Evolutionary conservation across 2,329 filamentous ascomycete species (phyloP).

Genomic region (Sclerotiophoma versabilis): DNA sequence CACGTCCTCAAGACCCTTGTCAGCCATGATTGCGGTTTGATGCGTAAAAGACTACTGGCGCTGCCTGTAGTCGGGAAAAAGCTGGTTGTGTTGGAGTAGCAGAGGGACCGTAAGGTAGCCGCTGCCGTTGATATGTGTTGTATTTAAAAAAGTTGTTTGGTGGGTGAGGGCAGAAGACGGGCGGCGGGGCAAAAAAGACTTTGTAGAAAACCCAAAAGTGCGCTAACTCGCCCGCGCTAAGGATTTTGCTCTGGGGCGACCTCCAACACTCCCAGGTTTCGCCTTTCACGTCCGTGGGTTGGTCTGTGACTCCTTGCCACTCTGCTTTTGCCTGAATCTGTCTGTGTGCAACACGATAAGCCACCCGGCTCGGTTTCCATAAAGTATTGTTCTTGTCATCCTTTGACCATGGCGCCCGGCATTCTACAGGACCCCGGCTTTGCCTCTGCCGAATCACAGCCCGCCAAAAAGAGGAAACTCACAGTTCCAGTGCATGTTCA

Average conservation of each 20-base stretch:
- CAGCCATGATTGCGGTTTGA: slow-evolving; percentile 91
- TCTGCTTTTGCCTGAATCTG: slow-evolving; percentile 1
- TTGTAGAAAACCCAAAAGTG: slow-evolving; percentile 27
- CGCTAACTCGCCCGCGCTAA: slow-evolving; percentile 17
- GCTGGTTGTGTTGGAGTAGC: slow-evolving; percentile 44
- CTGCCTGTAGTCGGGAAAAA: slow-evolving; percentile 30
- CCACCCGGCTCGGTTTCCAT: slow-evolving; percentile 15
- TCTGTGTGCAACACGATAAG: slow-evolving; percentile 8
- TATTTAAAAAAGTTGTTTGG: slow-evolving; percentile 35
- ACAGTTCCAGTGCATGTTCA: slow-evolving; percentile 29
- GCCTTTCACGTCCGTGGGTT: slow-evolving; percentile 8
- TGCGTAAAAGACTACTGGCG: slow-evolving; percentile 40
- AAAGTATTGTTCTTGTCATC: slow-evolving; percentile 3
- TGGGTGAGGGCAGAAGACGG: slow-evolving; percentile 36
- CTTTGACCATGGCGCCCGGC: slow-evolving; percentile 44
- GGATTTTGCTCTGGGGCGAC: slow-evolving; percentile 6
- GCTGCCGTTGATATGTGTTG: slow-evolving; percentile 31
- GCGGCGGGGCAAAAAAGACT: slow-evolving; percentile 25
- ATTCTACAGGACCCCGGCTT: slow-evolving; percentile 35
- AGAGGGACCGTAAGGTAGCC: slow-evolving; percentile 19
- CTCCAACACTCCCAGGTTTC: slow-evolving; percentile 7
- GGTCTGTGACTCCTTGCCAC: slow-evolving; percentile 10
- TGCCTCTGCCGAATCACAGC: slow-evolving; percentile 40
- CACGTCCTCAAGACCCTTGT: slow-evolving; percentile 97
- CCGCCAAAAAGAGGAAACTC: slow-evolving; percentile 45